phyloP scores from a whole-genome alignment of 768 basidiomycete genomes.

The Thelephora ganbajun region DNA sequence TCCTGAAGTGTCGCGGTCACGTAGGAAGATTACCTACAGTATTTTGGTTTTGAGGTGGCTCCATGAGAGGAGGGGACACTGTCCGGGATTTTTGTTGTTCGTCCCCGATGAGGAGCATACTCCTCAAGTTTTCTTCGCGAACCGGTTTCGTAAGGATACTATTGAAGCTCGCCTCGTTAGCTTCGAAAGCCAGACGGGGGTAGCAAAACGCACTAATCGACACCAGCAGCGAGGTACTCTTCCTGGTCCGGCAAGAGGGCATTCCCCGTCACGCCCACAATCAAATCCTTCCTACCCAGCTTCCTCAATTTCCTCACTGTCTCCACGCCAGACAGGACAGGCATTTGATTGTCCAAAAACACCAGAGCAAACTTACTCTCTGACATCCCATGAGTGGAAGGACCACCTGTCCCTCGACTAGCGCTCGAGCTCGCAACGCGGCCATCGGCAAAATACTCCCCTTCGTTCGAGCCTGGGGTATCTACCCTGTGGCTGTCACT shows the following conservation, averaged over 20 bases:
- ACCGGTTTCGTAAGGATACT: conserved; percentile 77
- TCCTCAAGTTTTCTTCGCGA: conserved; percentile 35
- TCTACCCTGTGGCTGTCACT: no score
- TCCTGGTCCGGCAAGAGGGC: conserved; percentile 43
- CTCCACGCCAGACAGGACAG: conserved; percentile 61
- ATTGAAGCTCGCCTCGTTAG: conserved; percentile 2
- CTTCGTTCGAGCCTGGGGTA: no score
- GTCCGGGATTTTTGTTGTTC: conserved; percentile 21
- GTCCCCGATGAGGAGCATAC: conserved; percentile 27
- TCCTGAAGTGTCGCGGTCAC: no score
- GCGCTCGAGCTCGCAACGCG: no score
- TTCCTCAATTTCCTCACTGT: conserved; percentile 50
- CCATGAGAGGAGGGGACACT: no score
- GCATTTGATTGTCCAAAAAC: conserved; percentile 73
- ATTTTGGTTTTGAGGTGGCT: no score
- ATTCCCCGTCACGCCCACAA: conserved; percentile 63
- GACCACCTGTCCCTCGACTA: no score
- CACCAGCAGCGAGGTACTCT: conserved; percentile 65
- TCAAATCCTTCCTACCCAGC: conserved; percentile 55
- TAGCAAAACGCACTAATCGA: conserved; percentile 41
- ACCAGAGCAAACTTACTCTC: conserved; percentile 26
- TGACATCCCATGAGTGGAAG: no score
- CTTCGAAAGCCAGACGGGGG: not conserved
- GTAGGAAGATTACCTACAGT: no score
- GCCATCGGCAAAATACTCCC: no score